These are phyloP conservation scores for Thalassiosira profunda DNA, from an alignment of 108 stramenopile genomes.

Conservation along the genomic window DNA sequence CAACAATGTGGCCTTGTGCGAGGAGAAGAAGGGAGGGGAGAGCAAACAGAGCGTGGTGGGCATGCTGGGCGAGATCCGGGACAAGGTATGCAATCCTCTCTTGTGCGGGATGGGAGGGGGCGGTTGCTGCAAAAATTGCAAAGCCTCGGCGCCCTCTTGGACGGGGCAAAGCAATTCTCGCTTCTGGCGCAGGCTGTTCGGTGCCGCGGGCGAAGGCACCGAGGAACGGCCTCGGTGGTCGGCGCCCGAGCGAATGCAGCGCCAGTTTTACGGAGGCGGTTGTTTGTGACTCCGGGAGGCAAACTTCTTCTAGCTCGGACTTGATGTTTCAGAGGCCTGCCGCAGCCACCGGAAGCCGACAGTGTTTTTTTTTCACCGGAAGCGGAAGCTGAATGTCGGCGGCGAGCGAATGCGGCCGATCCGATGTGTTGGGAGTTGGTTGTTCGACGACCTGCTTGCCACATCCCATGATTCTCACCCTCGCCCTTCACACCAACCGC, in stretches of 20 bases:
- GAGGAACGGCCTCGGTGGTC: no score
- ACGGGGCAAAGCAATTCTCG: not conserved
- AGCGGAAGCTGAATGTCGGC: not conserved
- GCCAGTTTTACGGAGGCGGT: no score
- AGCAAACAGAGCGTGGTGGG: constrained; percentile 9
- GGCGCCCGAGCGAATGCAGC: no score
- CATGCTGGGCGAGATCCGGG: constrained; percentile 21
- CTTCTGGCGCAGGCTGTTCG: not conserved
- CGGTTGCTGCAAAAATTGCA: not conserved
- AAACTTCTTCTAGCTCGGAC: no score
- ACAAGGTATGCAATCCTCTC: constrained; percentile 12
- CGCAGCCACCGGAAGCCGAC: no score
- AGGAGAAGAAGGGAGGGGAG: constrained; percentile 4
- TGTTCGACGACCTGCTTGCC: not conserved
- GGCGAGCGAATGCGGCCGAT: not conserved
- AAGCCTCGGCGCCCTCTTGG: not conserved
- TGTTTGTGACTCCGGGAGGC: no score
- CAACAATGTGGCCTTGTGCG: constrained; percentile 7
- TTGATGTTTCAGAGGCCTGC: no score
- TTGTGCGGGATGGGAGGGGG: not conserved
- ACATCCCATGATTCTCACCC: not conserved
- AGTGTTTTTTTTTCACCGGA: not conserved
- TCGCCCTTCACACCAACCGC: not conserved
- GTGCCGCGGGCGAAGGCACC: no score
- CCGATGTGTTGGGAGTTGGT: no score